These are phyloP conservation scores for Ceratocystis huliohia DNA, from an alignment of 2,329 filamentous ascomycete genomes.

Conservation along the genomic window DNA sequence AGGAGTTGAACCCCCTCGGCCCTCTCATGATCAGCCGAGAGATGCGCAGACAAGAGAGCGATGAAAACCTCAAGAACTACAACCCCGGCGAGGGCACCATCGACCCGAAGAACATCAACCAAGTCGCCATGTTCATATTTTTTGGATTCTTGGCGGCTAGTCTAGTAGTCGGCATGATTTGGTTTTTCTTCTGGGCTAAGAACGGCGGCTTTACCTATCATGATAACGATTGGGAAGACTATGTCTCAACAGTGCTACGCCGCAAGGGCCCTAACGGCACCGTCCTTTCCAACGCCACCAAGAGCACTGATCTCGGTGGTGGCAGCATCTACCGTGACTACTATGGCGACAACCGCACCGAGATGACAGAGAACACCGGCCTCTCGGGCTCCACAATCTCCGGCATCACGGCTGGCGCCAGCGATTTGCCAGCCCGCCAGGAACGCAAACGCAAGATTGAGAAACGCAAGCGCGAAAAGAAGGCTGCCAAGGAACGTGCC, in stretches of 20 bases:
- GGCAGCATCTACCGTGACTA: slow-evolving; percentile 72
- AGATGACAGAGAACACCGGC: slow-evolving; percentile 34
- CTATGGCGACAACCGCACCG: slow-evolving; percentile 38
- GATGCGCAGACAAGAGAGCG: slow-evolving; percentile 33
- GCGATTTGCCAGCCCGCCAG: slow-evolving; percentile 43
- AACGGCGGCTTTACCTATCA: slow-evolving; percentile 87
- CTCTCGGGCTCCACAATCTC: slow-evolving; percentile 33
- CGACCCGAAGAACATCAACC: slow-evolving; percentile 46
- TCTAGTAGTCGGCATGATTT: slow-evolving; percentile 65
- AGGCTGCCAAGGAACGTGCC: slow-evolving; percentile 28
- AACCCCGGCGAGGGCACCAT: slow-evolving; percentile 39
- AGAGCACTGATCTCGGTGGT: slow-evolving; percentile 72
- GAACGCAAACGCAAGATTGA: slow-evolving; percentile 42
- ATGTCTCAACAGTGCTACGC: slow-evolving; percentile 86
- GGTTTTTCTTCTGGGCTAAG: slow-evolving; percentile 98
- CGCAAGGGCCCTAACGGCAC: slow-evolving; percentile 83
- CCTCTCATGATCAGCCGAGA: slow-evolving; percentile 34
- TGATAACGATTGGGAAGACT: slow-evolving; percentile 89
- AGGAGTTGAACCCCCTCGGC: slow-evolving; percentile 23
- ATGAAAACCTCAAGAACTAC: slow-evolving; percentile 25
- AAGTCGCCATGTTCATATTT: slow-evolving; percentile 64
- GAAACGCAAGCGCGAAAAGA: slow-evolving; percentile 33
- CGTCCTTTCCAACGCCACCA: slow-evolving; percentile 68
- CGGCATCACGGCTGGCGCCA: slow-evolving; percentile 42
- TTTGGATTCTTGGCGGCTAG: slow-evolving; percentile 72